A percentile compares a stretch with the other conserved stretches of the same genome.
These are phyloP conservation scores for Thielaviopsis populi DNA, from an alignment of 2,329 filamentous ascomycete genomes.

Conservation along the genomic window DNA sequence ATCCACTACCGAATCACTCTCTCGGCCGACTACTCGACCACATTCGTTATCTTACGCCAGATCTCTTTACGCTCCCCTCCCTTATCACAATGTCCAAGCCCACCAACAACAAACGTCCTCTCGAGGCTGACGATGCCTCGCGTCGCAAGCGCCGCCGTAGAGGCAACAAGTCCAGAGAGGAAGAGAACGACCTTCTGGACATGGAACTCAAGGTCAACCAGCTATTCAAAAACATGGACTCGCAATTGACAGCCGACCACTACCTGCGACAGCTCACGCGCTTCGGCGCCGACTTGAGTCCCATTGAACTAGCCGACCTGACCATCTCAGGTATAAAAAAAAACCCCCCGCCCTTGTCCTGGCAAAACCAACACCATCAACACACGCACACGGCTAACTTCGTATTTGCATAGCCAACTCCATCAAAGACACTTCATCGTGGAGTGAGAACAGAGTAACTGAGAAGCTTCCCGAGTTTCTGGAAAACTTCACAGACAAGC, in stretches of 20 bases:
- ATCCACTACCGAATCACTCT: background rate
- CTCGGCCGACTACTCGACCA: background rate
- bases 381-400: background rate
- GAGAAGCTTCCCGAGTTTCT: slow-evolving; percentile 44
- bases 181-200: slow-evolving; percentile 44
- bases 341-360: background rate
- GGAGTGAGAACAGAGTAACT: slow-evolving; percentile 46
- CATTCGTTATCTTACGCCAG: background rate
- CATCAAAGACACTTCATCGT: slow-evolving; percentile 68
- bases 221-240: slow-evolving; percentile 70
- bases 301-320: slow-evolving; percentile 70
- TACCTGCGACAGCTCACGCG: slow-evolving; percentile 63
- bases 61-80: background rate
- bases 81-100: slow-evolving; percentile 27
- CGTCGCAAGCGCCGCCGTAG: slow-evolving; percentile 30
- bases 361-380: background rate
- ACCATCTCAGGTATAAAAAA: slow-evolving; percentile 64
- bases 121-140: slow-evolving; percentile 24
- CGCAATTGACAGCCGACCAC: slow-evolving; percentile 68
- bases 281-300: slow-evolving; percentile 66
- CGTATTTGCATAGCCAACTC: slow-evolving; percentile 41
- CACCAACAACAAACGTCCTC: slow-evolving; percentile 38
- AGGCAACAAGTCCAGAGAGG: slow-evolving; percentile 41
- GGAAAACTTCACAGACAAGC: slow-evolving; percentile 45
- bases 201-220: slow-evolving; percentile 63